Percentiles rank a stretch among this genome's conserved stretches.
These are phyloP conservation scores for Magnaporthales sp. DNA, from an alignment of 2,329 filamentous ascomycete genomes.

Conservation along the genomic window DNA sequence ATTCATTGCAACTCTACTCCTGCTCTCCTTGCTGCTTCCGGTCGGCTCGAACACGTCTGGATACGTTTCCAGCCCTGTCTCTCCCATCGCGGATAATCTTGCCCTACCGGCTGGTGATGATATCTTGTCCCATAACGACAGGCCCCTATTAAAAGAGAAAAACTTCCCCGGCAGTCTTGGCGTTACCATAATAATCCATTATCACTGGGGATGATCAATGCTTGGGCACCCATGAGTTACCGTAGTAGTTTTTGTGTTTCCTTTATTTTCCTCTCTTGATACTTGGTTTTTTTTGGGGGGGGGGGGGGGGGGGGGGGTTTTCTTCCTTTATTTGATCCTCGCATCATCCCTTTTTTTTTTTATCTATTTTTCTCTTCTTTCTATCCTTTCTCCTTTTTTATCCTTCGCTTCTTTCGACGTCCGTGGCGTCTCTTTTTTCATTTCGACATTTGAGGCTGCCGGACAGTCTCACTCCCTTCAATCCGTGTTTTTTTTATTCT, in stretches of 20 bases:
- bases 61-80: neutral
- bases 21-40: neutral
- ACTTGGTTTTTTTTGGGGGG: slow-evolving; percentile 8
- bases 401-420: slow-evolving; percentile 13
- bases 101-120: neutral
- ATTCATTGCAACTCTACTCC: neutral
- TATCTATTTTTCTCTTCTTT: neutral
- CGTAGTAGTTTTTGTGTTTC: slow-evolving; percentile 13
- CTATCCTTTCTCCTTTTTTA: slow-evolving; percentile 8
- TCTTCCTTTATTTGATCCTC: slow-evolving; percentile 11
- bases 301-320: too few relatives aligned
- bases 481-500: slow-evolving; percentile 10
- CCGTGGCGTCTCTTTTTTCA: slow-evolving; percentile 16
- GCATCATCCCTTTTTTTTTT: slow-evolving; percentile 1
- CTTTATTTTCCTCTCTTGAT: slow-evolving; percentile 14
- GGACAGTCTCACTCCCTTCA: slow-evolving; percentile 22
- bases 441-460: slow-evolving; percentile 21
- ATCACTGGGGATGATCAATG: slow-evolving; percentile 2
- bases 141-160: slow-evolving; percentile 2
- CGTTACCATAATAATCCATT: neutral
- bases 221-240: slow-evolving; percentile 5
- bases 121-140: neutral
- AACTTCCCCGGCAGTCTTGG: neutral
- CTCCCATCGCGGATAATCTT: slow-evolving; percentile 4
- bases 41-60: neutral